Evolutionary conservation across 169 alveolate species (phyloP).

Genomic region (Perkinsus chesapeaki): DNA sequence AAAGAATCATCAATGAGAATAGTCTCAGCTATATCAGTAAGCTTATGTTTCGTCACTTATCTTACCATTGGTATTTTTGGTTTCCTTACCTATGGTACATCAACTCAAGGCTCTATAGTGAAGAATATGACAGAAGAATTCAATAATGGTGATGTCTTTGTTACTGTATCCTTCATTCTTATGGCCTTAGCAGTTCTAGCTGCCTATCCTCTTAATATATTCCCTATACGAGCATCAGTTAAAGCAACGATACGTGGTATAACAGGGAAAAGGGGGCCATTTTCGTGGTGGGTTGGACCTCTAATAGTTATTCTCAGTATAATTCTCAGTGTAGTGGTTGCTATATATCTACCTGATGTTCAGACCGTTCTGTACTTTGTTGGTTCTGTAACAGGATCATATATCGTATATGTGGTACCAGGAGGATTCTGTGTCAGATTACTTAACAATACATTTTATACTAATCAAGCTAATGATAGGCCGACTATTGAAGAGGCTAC

Average conservation of each 20-base stretch:
- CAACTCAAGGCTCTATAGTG: background rate
- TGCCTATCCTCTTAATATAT: background rate
- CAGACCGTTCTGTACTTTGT: background rate
- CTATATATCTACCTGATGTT: background rate
- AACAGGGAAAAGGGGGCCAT: background rate
- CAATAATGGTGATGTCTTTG: background rate
- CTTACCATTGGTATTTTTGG: background rate
- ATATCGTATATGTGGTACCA: background rate
- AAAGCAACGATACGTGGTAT: background rate
- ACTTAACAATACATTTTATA: background rate
- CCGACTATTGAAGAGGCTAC: background rate
- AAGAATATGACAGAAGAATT: background rate
- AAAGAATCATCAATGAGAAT: background rate
- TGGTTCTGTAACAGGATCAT: background rate
- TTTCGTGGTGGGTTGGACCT: background rate
- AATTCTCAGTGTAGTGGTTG: background rate
- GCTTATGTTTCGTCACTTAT: background rate
- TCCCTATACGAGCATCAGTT: background rate
- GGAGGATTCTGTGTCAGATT: background rate
- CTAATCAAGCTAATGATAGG: background rate
- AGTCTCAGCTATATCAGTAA: background rate
- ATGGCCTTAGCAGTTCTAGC: background rate
- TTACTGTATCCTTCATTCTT: background rate
- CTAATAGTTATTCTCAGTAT: background rate
- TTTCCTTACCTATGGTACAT: background rate